phyloP scores from a whole-genome alignment of 768 basidiomycete genomes.

The Trametes sanguinea region DNA sequence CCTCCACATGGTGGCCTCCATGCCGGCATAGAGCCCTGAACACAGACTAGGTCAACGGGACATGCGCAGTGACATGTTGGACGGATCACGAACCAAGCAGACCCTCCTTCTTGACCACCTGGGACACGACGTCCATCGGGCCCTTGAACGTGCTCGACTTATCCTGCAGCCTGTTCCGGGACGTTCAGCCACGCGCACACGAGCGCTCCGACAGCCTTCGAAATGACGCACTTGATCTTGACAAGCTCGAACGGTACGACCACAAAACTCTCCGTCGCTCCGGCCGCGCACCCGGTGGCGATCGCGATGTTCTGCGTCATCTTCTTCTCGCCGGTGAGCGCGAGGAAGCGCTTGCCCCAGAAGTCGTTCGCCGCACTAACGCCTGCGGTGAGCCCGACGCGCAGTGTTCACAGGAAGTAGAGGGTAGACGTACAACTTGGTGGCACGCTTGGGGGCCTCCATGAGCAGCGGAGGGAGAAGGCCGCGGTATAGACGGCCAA shows the following conservation, averaged over 20 bases:
- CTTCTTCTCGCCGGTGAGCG: constrained; percentile 64
- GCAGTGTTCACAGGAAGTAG: too few relatives aligned
- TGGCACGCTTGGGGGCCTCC: constrained; percentile 97
- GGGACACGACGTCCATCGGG: constrained; percentile 87
- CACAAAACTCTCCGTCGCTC: constrained; percentile 93
- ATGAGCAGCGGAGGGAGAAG: constrained; percentile 93
- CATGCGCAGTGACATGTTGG: neutral
- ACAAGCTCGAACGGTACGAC: constrained; percentile 97
- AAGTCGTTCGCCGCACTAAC: constrained; percentile 85
- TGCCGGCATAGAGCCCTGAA: constrained; percentile 74
- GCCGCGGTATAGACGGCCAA: constrained; percentile 88
- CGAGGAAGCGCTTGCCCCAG: constrained; percentile 85
- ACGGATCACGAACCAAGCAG: constrained; percentile 51
- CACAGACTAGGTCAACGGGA: neutral
- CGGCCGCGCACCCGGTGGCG: constrained; percentile 89
- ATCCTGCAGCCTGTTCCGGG: constrained; percentile 72
- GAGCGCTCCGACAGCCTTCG: neutral
- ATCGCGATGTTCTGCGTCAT: constrained; percentile 91
- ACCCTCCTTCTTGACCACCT: constrained; percentile 77
- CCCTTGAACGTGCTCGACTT: constrained; percentile 89
- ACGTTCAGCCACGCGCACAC: neutral
- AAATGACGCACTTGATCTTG: constrained; percentile 67
- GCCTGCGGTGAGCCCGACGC: neutral
- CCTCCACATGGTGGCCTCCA: constrained; percentile 99
- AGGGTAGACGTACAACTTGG: constrained; percentile 90